These are phyloP conservation scores for Aristolochia fimbriata DNA, from an alignment of 164 flowering plant species.

Conservation along the genomic window DNA sequence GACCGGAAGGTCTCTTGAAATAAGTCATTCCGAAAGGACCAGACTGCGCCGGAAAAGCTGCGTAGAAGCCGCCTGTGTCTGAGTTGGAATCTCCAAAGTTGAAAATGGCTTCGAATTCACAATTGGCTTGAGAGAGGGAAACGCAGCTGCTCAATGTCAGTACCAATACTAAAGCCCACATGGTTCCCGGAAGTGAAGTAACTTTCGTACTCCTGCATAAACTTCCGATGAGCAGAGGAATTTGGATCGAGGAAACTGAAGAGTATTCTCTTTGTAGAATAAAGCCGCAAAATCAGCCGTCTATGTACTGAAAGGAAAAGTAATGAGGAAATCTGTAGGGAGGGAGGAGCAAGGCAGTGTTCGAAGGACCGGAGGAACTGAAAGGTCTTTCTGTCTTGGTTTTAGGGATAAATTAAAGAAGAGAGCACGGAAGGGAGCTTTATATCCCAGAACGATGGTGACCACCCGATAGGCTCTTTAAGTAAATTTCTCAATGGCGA, in stretches of 20 bases:
- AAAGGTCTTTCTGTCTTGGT: too few relatives aligned
- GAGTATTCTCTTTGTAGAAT: neutral
- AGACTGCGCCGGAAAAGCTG: constrained; percentile 58
- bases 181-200: neutral
- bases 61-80: constrained; percentile 76
- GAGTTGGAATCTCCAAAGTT: constrained; percentile 82
- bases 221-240: neutral
- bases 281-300: too few relatives aligned
- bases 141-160: neutral
- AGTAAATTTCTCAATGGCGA: too few relatives aligned
- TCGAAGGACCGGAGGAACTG: too few relatives aligned
- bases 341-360: too few relatives aligned
- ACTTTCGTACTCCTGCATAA: neutral
- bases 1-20: constrained; percentile 59
- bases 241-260: neutral
- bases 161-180: neutral
- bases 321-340: too few relatives aligned
- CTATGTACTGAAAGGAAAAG: too few relatives aligned
- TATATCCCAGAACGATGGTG: too few relatives aligned
- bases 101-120: constrained; percentile 56
- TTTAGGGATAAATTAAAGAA: too few relatives aligned
- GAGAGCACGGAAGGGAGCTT: too few relatives aligned
- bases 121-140: constrained; percentile 23
- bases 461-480: too few relatives aligned
- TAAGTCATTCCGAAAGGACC: constrained; percentile 64